These are phyloP conservation scores for Lactarius sanguifluus DNA, from an alignment of 768 basidiomycete genomes.

Conservation along the genomic window DNA sequence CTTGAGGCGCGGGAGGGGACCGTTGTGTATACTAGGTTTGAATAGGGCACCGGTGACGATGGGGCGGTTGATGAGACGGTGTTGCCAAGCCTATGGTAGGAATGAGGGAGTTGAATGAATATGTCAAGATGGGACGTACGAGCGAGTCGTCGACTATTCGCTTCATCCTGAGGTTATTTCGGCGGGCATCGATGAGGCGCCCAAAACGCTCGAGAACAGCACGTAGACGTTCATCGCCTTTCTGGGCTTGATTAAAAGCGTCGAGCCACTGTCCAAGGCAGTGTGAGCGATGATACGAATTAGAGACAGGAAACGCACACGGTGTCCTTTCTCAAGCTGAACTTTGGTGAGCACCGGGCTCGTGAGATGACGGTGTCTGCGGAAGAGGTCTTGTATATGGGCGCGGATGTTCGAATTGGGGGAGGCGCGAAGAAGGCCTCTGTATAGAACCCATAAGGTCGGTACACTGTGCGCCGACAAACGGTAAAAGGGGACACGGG, in stretches of 20 bases:
- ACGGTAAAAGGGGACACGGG: constrained; percentile 63
- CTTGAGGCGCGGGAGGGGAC: constrained; percentile 73
- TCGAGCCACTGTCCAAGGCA: constrained; percentile 53
- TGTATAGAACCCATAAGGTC: constrained; percentile 74
- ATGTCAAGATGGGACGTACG: constrained; percentile 40
- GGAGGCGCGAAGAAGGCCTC: constrained; percentile 59
- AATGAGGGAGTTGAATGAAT: neutral
- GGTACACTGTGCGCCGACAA: constrained; percentile 74
- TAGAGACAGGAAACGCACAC: constrained; percentile 41
- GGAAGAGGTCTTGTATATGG: constrained; percentile 56
- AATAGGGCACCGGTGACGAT: constrained; percentile 71
- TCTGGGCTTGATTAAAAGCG: constrained; percentile 50
- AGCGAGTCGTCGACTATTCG: constrained; percentile 49
- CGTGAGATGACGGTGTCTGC: constrained; percentile 51
- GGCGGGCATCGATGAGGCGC: constrained; percentile 50
- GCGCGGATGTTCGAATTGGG: constrained; percentile 57
- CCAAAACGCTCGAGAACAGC: constrained; percentile 58
- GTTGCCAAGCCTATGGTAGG: constrained; percentile 59
- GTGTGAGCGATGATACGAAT: constrained; percentile 1
- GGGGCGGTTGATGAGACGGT: constrained; percentile 54
- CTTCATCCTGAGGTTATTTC: constrained; percentile 50
- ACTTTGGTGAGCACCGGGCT: constrained; percentile 49
- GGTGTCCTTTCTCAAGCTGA: constrained; percentile 53
- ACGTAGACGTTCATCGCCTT: constrained; percentile 50
- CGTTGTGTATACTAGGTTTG: constrained; percentile 61